Evolutionary conservation across 2,329 filamentous ascomycete species (phyloP), one percentile per base, ranked within the genome.

Genomic region (Ophiostoma populinum): DNA sequence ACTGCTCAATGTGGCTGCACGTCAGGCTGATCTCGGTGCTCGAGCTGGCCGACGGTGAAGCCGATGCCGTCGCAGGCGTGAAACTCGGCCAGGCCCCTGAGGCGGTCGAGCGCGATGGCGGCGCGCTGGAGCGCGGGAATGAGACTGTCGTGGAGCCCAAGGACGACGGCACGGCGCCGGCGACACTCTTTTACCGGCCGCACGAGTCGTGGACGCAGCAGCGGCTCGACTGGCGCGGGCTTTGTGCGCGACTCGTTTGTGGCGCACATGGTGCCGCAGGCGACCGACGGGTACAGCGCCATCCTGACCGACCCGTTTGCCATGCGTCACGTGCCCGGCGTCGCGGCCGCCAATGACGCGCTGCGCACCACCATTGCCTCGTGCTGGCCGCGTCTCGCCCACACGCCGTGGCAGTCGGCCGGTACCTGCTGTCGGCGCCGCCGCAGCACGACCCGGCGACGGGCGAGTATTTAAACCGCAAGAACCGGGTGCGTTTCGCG

Each of bases 171-270:
- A 68, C 83, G 1, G 46, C 54, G 8, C 75, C 80, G 2, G 81
- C 87, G 4, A 77, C 75, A 21, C 72, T 98, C n/a, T 94, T 93
- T 56, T 98, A 95, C 55, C 73, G 90, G 6, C 90, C 92, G 0
- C 90, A 98, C 51, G 87, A 98, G 58, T 92, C 82, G 1, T 98
- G 90, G 90, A 94, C 86, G 2, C 70, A 81, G 33, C 70, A 82
- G 34, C 70, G 90, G 34, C 71, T 74, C 15, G 90, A 98, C 55
- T 95, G 87, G 85, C 75, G 82, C 33, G n/a, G n/a, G n/a, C n/a
- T n/a, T n/a, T n/a, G n/a, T n/a, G n/a, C n/a, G n/a, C n/a, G n/a
- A n/a, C n/a, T n/a, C n/a, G n/a, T n/a, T n/a, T n/a, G n/a, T n/a
- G n/a, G n/a, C n/a, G n/a, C n/a, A n/a, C n/a, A n/a, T n/a, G n/a